These are phyloP conservation scores for Talaromyces wortmannii DNA, from an alignment of 495 filamentous ascomycete species.

Conservation along the genomic window DNA sequence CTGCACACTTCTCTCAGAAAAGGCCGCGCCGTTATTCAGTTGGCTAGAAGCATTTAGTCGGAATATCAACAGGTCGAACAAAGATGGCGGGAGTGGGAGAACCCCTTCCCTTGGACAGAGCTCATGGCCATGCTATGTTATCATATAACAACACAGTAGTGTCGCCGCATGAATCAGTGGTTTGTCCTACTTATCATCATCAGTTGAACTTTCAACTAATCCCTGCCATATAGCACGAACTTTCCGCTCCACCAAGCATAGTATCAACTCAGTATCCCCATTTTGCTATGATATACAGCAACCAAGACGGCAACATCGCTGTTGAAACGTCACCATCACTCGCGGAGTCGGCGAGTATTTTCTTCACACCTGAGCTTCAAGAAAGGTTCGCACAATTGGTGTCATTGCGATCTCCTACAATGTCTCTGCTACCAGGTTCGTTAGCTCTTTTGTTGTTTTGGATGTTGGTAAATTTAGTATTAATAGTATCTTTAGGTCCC, in stretches of 20 bases:
- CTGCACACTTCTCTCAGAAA: too few species aligned
- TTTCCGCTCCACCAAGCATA: conserved; percentile 1
- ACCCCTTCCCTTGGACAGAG: not conserved
- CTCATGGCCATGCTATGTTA: not conserved
- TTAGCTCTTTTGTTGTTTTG: not conserved
- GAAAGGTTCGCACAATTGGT: conserved; percentile 28
- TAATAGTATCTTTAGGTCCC: not conserved
- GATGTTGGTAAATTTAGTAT: not conserved
- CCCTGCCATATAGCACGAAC: conserved; percentile 7
- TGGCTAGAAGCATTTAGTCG: not conserved
- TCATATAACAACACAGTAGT: not conserved
- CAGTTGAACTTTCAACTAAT: conserved; percentile 8
- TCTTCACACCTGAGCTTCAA: conserved; percentile 34
- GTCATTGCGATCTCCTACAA: conserved; percentile 8
- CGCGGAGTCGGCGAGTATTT: conserved; percentile 22
- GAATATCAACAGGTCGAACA: not conserved
- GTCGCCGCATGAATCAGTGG: conserved; percentile 2
- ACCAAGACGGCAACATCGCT: conserved; percentile 28
- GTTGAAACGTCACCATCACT: conserved; percentile 28
- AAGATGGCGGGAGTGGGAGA: not conserved
- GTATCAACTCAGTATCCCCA: conserved; percentile 24
- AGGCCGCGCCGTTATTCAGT: too few species aligned
- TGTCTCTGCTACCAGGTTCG: not conserved
- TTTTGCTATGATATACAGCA: conserved; percentile 33
- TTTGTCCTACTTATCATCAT: not conserved